phyloP scores from a whole-genome alignment of 345 rosid genomes.

The Syzygium jambos region DNA sequence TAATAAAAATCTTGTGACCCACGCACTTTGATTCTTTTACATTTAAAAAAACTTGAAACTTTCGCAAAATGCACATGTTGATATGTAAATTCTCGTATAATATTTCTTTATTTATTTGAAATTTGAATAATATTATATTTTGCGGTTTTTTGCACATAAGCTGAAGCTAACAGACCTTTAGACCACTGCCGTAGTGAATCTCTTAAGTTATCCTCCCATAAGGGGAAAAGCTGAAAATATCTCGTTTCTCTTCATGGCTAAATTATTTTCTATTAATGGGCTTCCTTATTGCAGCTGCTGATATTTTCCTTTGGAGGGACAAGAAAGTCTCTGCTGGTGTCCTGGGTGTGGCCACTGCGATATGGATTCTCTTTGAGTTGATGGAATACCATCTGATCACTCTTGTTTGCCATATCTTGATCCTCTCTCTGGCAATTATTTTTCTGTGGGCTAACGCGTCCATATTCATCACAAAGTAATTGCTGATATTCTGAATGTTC shows the following conservation, averaged over 20 bases:
- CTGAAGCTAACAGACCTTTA: neutral
- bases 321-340: slow-evolving; percentile 60
- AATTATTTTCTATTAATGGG: neutral
- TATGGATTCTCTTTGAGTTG: slow-evolving; percentile 81
- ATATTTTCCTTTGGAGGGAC: slow-evolving; percentile 85
- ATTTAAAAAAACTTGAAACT: neutral
- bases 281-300: slow-evolving; percentile 58
- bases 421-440: slow-evolving; percentile 50
- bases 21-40: neutral
- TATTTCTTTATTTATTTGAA: neutral
- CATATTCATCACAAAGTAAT: slow-evolving; percentile 43
- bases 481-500: neutral
- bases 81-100: neutral
- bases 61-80: neutral
- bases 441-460: slow-evolving; percentile 83
- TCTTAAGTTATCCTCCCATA: neutral
- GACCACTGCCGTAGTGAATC: neutral
- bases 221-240: neutral
- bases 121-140: neutral
- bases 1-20: neutral
- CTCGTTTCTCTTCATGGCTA: neutral
- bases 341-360: slow-evolving; percentile 54
- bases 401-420: slow-evolving; percentile 46
- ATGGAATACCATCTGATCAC: slow-evolving; percentile 60
- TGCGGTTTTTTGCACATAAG: neutral